Evolutionary conservation across 1,139 yeast species (phyloP).

Genomic region (Lodderomyces parapsilosis): DNA sequence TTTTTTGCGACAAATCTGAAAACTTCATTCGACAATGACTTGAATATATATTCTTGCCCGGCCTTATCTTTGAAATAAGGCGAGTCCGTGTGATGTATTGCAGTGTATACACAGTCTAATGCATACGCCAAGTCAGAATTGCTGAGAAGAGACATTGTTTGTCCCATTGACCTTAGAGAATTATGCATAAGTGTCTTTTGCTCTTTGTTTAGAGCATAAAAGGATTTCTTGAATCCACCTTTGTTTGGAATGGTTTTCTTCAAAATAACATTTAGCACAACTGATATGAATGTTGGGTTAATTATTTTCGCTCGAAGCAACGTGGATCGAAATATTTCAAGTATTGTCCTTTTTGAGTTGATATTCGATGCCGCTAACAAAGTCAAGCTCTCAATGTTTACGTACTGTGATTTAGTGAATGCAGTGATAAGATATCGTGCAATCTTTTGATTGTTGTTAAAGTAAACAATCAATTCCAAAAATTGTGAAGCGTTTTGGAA

Average conservation of each 20-base stretch:
- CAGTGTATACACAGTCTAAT: slow-evolving; percentile 17
- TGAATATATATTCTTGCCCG: slow-evolving; percentile 9
- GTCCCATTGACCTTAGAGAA: slow-evolving; percentile 28
- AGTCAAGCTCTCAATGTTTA: slow-evolving; percentile 3
- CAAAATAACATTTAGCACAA: slow-evolving; percentile 7
- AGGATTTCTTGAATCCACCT: slow-evolving; percentile 20
- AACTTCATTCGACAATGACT: slow-evolving; percentile 16
- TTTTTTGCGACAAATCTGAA: slow-evolving; percentile 20
- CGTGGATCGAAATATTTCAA: slow-evolving; percentile 14
- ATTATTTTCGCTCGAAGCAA: slow-evolving; percentile 8
- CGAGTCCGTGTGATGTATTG: slow-evolving; percentile 12
- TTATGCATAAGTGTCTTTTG: slow-evolving; percentile 25
- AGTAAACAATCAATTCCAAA: slow-evolving; percentile 1
- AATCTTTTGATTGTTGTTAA: not conserved
- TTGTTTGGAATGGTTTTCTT: slow-evolving; percentile 6
- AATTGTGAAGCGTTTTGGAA: slow-evolving; percentile 2
- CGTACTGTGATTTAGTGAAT: not conserved
- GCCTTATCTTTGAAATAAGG: slow-evolving; percentile 13
- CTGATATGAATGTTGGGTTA: slow-evolving; percentile 7
- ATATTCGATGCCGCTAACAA: not conserved
- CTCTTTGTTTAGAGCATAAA: slow-evolving; percentile 3
- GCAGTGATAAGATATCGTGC: slow-evolving; percentile 5
- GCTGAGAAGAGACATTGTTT: slow-evolving; percentile 27
- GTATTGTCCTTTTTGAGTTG: slow-evolving; percentile 8
- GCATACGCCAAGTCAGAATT: slow-evolving; percentile 16